phyloP scores from a whole-genome alignment of 2,329 filamentous ascomycete genomes.

The Colletotrichum truncatum region DNA sequence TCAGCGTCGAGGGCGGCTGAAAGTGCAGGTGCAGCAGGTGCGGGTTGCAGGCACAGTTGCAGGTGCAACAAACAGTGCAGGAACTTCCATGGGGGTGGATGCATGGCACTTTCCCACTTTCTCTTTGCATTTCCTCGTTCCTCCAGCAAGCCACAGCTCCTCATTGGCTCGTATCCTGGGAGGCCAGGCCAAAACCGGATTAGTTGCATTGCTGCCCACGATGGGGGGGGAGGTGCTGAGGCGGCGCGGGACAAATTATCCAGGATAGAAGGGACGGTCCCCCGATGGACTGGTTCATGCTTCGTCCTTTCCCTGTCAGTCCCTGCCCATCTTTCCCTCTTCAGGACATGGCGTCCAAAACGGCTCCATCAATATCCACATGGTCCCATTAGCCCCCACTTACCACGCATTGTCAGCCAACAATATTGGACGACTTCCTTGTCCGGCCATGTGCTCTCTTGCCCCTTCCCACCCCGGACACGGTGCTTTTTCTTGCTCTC shows the following conservation, averaged over 20 bases:
- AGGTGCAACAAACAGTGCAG: background rate
- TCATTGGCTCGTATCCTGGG: background rate
- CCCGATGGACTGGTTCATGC: constrained; percentile 21
- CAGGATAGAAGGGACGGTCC: constrained; percentile 15
- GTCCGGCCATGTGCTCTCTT: constrained; percentile 23
- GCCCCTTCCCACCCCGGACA: constrained; percentile 12
- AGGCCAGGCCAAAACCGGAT: too few species aligned
- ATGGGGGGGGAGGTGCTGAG: too few species aligned
- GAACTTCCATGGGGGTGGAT: background rate
- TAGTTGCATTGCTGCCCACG: too few species aligned
- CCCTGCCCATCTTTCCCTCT: constrained; percentile 16
- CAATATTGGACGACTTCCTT: constrained; percentile 6
- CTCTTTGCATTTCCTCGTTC: background rate
- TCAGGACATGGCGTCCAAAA: background rate
- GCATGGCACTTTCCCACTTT: background rate
- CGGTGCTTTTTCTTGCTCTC: constrained; percentile 8
- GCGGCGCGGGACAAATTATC: too few species aligned
- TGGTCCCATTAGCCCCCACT: background rate
- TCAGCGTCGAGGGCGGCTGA: too few species aligned
- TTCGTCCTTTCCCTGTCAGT: constrained; percentile 9
- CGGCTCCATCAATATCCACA: background rate
- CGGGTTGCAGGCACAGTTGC: background rate
- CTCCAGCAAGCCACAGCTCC: background rate
- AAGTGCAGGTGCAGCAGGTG: background rate
- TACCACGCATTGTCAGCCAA: background rate